Evolutionary conservation across 148 eudicot genomes (phyloP).

Genomic region (Dianthus caryophyllus): DNA sequence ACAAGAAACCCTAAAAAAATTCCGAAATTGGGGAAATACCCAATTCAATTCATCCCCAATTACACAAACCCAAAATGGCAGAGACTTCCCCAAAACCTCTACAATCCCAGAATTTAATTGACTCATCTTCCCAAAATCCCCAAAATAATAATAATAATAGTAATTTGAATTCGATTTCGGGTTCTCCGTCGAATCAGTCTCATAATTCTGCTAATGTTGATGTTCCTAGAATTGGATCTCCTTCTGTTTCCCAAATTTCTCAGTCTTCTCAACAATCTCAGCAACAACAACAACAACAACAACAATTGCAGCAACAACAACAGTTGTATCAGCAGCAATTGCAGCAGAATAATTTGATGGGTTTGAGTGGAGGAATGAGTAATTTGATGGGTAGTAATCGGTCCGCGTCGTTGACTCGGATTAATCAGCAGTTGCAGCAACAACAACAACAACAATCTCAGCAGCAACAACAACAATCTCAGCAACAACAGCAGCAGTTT

Average conservation of each 20-base stretch:
- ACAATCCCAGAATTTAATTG: slow-evolving; percentile 42
- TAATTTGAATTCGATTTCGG: slow-evolving; percentile 13
- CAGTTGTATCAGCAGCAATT: slow-evolving; percentile 31
- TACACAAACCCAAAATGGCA: slow-evolving; percentile 31
- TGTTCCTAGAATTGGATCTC: slow-evolving; percentile 42
- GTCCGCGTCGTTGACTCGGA: no score
- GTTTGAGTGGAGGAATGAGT: no score
- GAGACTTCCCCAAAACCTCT: slow-evolving; percentile 47
- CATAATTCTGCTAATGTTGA: slow-evolving; percentile 50
- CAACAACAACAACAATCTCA: slow-evolving; percentile 40
- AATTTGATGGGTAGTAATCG: no score
- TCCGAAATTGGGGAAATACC: slow-evolving; percentile 8
- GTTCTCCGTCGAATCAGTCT: slow-evolving; percentile 44
- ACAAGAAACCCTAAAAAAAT: no score
- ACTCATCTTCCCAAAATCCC: slow-evolving; percentile 17
- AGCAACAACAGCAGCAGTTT: slow-evolving; percentile 34
- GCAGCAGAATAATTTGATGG: slow-evolving; percentile 17
- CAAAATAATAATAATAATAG: slow-evolving; percentile 23
- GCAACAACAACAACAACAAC: slow-evolving; percentile 9
- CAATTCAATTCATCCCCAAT: slow-evolving; percentile 19
- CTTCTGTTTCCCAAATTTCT: slow-evolving; percentile 36
- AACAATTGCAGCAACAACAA: slow-evolving; percentile 32
- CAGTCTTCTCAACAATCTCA: slow-evolving; percentile 29
- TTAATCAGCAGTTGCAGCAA: slow-evolving; percentile 25
- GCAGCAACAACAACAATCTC: slow-evolving; percentile 23